Percentiles rank a stretch among this genome's conserved stretches.
phyloP scores from a whole-genome alignment of 768 basidiomycete genomes.

The Psilocybe cubensis region DNA sequence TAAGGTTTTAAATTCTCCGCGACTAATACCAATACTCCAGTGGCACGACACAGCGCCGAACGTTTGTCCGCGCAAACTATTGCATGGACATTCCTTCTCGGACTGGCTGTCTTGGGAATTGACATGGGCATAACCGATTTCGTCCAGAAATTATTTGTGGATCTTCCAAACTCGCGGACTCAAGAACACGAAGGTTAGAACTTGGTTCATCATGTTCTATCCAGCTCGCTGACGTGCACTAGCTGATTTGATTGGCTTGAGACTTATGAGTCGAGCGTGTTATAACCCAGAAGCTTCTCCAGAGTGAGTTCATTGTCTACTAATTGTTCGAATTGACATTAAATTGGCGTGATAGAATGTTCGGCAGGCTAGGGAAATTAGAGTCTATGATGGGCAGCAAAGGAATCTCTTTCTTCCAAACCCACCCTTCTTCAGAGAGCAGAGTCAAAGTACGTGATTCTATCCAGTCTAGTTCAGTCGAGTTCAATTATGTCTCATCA shows the following conservation, averaged over 20 bases:
- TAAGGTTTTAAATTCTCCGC: not conserved
- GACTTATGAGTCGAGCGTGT: slow-evolving; percentile 82
- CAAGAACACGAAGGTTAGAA: slow-evolving; percentile 78
- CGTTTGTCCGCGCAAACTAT: slow-evolving; percentile 53
- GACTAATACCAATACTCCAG: slow-evolving; percentile 17
- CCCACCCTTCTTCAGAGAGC: slow-evolving; percentile 78
- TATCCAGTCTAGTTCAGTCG: not conserved
- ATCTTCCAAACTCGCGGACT: slow-evolving; percentile 82
- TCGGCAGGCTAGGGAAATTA: slow-evolving; percentile 61
- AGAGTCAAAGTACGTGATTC: slow-evolving; percentile 75
- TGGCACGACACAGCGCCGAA: slow-evolving; percentile 53
- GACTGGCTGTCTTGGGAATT: slow-evolving; percentile 56
- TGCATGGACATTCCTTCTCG: slow-evolving; percentile 38
- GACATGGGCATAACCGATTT: slow-evolving; percentile 55
- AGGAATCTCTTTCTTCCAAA: slow-evolving; percentile 64
- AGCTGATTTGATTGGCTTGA: slow-evolving; percentile 89
- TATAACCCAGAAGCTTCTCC: slow-evolving; percentile 82
- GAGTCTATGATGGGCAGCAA: slow-evolving; percentile 45
- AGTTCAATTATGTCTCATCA: not conserved
- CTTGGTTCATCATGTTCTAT: not conserved
- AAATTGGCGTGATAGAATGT: slow-evolving; percentile 58
- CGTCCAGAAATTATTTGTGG: slow-evolving; percentile 54
- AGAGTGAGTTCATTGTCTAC: slow-evolving; percentile 45
- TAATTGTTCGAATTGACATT: not conserved
- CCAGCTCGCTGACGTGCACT: not conserved